A percentile compares a stretch with the other conserved stretches of the same genome.
These are phyloP conservation scores for Kingdonia uniflora DNA, from an alignment of 164 flowering plant species.

Conservation along the genomic window DNA sequence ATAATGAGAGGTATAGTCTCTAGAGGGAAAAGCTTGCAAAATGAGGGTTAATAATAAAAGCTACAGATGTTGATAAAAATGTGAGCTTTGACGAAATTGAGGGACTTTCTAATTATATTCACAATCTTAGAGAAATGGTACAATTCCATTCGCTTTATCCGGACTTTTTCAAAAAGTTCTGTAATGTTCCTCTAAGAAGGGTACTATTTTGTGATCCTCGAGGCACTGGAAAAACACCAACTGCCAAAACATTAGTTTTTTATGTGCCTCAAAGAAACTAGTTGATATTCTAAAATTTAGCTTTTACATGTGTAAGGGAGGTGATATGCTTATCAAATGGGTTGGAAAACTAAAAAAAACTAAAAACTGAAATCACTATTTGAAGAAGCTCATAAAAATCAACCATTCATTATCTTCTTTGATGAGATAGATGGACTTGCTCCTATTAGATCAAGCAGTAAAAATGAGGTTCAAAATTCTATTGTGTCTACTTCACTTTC, in stretches of 20 bases:
- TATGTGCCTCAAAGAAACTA: conserved; percentile 98
- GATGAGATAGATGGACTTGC: conserved; percentile 99
- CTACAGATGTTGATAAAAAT: conserved; percentile 86
- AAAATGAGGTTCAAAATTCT: conserved; percentile 98
- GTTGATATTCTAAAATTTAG: conserved; percentile 99
- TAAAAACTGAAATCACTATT: conserved; percentile 89
- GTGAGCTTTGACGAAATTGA: conserved; percentile 96
- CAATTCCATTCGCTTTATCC: conserved; percentile 94
- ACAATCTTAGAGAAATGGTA: conserved; percentile 97
- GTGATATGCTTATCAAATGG: conserved; percentile 99
- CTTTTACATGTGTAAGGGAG: conserved; percentile 99
- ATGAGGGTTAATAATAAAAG: conserved; percentile 98
- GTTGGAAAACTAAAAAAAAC: conserved; percentile 99
- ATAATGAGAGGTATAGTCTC: too few species aligned
- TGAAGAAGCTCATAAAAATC: conserved; percentile 98
- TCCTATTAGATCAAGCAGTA: conserved; percentile 97
- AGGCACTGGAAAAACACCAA: conserved; percentile 95
- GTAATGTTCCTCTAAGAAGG: conserved; percentile 94
- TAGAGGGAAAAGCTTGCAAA: too few species aligned
- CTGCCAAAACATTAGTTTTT: conserved; percentile 96
- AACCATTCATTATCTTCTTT: conserved; percentile 96
- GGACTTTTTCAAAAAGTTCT: conserved; percentile 88
- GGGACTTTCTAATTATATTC: conserved; percentile 88
- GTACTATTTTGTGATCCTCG: conserved; percentile 98
- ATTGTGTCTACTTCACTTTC: conserved; percentile 97